Evolutionary conservation across 2,329 filamentous ascomycete genomes (phyloP), one percentile per base, ranked within the genome.

Genomic region (Chaetothyriales sp.): DNA sequence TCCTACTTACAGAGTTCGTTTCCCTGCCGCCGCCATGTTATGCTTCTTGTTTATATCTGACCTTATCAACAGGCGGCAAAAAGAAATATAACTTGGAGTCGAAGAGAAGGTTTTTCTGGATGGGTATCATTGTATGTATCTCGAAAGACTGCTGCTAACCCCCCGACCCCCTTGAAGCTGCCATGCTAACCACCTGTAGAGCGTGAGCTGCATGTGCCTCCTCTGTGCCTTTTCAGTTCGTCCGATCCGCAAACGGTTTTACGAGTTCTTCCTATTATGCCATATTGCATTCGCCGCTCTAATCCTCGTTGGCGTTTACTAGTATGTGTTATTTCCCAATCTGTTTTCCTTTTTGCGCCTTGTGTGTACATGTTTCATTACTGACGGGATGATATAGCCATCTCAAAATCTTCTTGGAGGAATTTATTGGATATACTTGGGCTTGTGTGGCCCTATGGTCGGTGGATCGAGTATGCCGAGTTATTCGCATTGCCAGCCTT

Each of bases 361-460:
- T 39, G 12, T 39, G 10, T 39, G 32, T 15, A 15, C 12, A 39
- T n/a, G 15, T 15, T 2, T 15, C 12, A 5, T 4, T 15, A 5
- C 10, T 39, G 32, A 39, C 32, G 10, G 12, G 12, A 10, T 2
- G 8, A 39, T 49, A 18, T 47, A 72, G 69, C 51, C 73, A 76
- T 47, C 69, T 71, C 0, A 62, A 68, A 5, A 68, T 74, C 3
- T 75, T 75, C 47, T 62, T 66, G 25, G 67, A 66, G 5, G 67
- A 71, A 52, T 76, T 73, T 57, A 70, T 74, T 58, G 62, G 64
- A 39, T 77, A 73, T 57, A 66, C 76, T 8, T 76, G 72, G 68
- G 69, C 70, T 1, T 67, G 70, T 10, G 66, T 73, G 2, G 62
- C 60, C 2, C 61, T 76, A 15, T 77, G 74, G 74, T 46, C 61